Conservation (phyloP, 768 basidiomycete species). For the Termitomyces sp. region DNA sequence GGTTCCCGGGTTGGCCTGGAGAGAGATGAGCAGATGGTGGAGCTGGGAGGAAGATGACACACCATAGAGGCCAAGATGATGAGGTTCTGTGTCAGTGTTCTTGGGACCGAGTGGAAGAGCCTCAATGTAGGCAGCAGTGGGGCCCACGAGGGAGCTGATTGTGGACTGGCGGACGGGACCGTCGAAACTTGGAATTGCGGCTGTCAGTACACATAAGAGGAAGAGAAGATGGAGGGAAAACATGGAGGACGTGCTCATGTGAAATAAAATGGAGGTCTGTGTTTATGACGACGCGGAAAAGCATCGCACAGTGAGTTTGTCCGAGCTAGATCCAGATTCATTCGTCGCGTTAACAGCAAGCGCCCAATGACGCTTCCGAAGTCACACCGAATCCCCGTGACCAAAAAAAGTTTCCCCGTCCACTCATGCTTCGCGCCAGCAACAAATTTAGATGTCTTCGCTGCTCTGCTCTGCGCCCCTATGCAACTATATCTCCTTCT, state of each 20-base stretch:
- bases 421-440: constrained; percentile 4
- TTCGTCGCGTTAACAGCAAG: neutral
- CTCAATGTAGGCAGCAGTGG: constrained; percentile 34
- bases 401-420: constrained; percentile 3
- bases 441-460: neutral
- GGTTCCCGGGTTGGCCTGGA: constrained; percentile 41
- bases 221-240: constrained; percentile 15
- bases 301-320: constrained; percentile 18
- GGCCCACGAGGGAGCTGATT: constrained; percentile 33
- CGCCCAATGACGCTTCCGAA: constrained; percentile 1
- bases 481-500: neutral
- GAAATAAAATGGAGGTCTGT: neutral
- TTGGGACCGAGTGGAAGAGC: constrained; percentile 21
- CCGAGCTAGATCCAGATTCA: constrained; percentile 11
- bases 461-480: constrained; percentile 2
- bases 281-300: constrained; percentile 18
- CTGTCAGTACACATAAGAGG: constrained; percentile 17
- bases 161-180: constrained; percentile 28
- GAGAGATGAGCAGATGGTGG: neutral
- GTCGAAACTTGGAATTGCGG: constrained; percentile 33
- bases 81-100: constrained; percentile 8
- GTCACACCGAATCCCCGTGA: constrained; percentile 13
- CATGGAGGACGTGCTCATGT: constrained; percentile 2
- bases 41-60: neutral
- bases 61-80: constrained; percentile 32